Conservation (phyloP, 2,329 filamentous ascomycete genomes). For the Chrysoporthe deuterocubensis region DNA sequence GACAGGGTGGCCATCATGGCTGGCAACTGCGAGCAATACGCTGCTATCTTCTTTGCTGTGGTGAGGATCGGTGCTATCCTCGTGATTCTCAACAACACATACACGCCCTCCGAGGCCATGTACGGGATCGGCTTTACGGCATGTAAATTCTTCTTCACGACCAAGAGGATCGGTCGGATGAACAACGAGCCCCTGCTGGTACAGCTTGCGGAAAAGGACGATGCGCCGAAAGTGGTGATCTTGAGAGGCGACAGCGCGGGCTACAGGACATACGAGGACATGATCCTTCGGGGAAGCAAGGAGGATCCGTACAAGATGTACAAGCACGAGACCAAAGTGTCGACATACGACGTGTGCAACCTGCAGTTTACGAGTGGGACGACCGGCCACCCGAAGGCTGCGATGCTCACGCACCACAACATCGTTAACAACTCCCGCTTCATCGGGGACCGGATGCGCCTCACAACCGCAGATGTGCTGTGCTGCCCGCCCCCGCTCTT, state of each 20-base stretch:
- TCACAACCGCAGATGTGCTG: conserved; percentile 68
- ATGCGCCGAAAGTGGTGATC: conserved; percentile 60
- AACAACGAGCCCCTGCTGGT: conserved; percentile 65
- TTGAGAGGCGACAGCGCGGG: conserved; percentile 57
- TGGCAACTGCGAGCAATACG: conserved; percentile 80
- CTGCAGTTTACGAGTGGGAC: conserved; percentile 79
- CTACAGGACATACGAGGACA: conserved; percentile 63
- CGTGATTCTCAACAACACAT: conserved; percentile 83
- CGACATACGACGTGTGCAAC: conserved; percentile 71
- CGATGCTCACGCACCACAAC: conserved; percentile 73
- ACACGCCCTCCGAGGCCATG: conserved; percentile 73
- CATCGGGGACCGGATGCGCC: conserved; percentile 74
- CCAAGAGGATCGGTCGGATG: conserved; percentile 67
- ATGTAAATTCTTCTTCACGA: conserved; percentile 75
- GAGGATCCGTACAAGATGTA: conserved; percentile 56
- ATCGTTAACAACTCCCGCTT: conserved; percentile 70
- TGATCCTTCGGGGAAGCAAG: conserved; percentile 56
- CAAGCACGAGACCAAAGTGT: conserved; percentile 57
- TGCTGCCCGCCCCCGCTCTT: conserved; percentile 85
- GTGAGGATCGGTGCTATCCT: conserved; percentile 69
- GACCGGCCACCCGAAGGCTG: conserved; percentile 73
- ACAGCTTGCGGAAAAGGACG: conserved; percentile 52
- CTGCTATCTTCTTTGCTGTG: conserved; percentile 74
- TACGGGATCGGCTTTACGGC: conserved; percentile 73
- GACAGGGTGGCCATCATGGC: conserved; percentile 79